Base-by-base conservation (phyloP, 495 filamentous ascomycete species). In the Penicillium turbatum region DNA sequence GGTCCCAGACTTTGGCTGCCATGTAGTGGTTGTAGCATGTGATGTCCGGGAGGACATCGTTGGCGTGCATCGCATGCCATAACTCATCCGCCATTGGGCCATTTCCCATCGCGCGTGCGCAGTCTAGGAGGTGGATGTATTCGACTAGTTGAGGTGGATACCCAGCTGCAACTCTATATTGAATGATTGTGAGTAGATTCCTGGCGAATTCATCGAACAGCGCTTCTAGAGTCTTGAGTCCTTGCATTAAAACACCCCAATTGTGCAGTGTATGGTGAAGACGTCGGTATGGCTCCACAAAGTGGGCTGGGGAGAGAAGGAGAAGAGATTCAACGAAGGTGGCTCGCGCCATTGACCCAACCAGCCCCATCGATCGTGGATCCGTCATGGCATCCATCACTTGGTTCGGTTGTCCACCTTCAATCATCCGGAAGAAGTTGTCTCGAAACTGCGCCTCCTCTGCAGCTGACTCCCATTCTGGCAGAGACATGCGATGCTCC, bases 1-100 rank as follows among this genome's bases (percentile, higher is more conserved):
- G 56, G 8, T 78, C 58, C 77, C 77, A 80, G 38, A 73, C 64
- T 17, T 69, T 68, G 1, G 72, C 72, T 27, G 69, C 74, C 61
- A 85, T 72, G 41, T 77, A 81, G 36, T 74, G 61, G 44, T 86
- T 87, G 62, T 83, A 87, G 56, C 80, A 82, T 46, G 67, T 65
- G 2, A 69, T 58, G 59, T 85, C 74, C 1, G 73, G 79, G n/a
- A 53, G 24, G 6, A 82, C 34, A 2, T 59, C 53, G 6, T 68
- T 59, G 13, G 54, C 21, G 6, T 55, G 5, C 72, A 86, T 79
- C 5, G 68, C 59, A 13, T 65, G 55, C 84, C 85, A 88, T 8
- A 84, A 53, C 2, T 60, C 51, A n/a, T 74, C 61, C 4, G 81
- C 81, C 38, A 76, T 60, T 1, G 55, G 34, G 0, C 44, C 60